Conservation (phyloP, 495 filamentous ascomycete genomes). For the Podospora pseudoanserina region DNA sequence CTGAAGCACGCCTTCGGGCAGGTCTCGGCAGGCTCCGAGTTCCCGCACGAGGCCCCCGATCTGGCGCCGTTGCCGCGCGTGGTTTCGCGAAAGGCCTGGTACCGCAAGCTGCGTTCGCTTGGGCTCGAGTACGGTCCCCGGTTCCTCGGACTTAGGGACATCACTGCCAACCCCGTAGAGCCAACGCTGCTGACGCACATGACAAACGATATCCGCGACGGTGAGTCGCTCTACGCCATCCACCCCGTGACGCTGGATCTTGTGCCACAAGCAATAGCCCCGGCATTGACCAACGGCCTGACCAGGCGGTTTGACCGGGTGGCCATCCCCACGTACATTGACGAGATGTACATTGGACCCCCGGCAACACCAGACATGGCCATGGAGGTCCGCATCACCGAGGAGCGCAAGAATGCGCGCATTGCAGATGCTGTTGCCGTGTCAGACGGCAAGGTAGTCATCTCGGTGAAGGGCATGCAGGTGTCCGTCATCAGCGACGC, state of each 20-base stretch:
- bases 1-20: constrained; percentile 43
- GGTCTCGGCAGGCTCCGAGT: constrained; percentile 14
- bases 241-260: neutral
- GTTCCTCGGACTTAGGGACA: neutral
- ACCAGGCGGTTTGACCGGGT: neutral
- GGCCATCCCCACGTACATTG: neutral
- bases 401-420: no score
- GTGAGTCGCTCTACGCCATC: neutral
- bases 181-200: neutral
- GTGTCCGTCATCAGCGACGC: no score
- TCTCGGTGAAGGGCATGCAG: no score
- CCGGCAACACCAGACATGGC: no score
- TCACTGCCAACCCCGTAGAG: neutral
- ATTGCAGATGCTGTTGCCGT: no score
- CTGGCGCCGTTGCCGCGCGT: neutral
- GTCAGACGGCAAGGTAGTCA: no score
- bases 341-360: neutral
- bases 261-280: neutral
- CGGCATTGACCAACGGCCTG: neutral
- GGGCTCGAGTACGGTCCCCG: neutral
- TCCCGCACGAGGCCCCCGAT: neutral
- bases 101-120: neutral
- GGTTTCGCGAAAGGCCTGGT: neutral
- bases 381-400: no score
- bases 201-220: neutral